phyloP scores from a whole-genome alignment of 805 yeast species.

The Wickerhamomyces silvicola region DNA sequence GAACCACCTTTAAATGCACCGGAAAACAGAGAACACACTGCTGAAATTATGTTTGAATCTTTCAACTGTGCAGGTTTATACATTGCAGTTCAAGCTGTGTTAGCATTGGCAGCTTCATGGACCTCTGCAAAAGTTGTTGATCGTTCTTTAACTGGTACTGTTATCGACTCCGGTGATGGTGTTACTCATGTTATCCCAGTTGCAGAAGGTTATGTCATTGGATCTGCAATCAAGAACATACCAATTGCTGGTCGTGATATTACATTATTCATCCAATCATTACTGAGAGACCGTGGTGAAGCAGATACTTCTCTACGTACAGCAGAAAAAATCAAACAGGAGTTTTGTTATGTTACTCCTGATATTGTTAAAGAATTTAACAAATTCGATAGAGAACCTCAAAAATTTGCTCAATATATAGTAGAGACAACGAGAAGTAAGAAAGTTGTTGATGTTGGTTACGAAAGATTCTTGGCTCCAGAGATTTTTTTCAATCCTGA shows the following conservation, averaged over 20 bases:
- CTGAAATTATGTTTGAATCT: constrained; percentile 97
- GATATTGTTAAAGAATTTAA: constrained; percentile 95
- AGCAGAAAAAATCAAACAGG: constrained; percentile 95
- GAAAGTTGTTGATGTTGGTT: constrained; percentile 84
- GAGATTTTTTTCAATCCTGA: constrained; percentile 98
- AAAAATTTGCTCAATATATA: constrained; percentile 86
- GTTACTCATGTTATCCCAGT: constrained; percentile 99
- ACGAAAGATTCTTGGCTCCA: constrained; percentile 97
- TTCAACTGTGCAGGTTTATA: constrained; percentile 98
- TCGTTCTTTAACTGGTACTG: constrained; percentile 95
- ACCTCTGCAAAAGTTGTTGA: constrained; percentile 93
- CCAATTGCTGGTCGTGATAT: constrained; percentile 99
- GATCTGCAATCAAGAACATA: constrained; percentile 92
- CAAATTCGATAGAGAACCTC: constrained; percentile 91
- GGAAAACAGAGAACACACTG: constrained; percentile 96
- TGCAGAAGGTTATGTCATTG: constrained; percentile 98
- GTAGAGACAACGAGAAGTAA: constrained; percentile 69
- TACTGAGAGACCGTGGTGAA: constrained; percentile 96
- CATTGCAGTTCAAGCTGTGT: constrained; percentile 97
- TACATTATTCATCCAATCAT: constrained; percentile 85
- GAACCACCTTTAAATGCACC: constrained; percentile 99
- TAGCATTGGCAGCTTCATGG: constrained; percentile 99
- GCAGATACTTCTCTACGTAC: constrained; percentile 88
- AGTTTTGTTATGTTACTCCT: constrained; percentile 95
- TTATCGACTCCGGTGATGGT: constrained; percentile 98